These are phyloP conservation scores for Thelonectria rubi DNA, from an alignment of 2,329 filamentous ascomycete genomes.

Conservation along the genomic window DNA sequence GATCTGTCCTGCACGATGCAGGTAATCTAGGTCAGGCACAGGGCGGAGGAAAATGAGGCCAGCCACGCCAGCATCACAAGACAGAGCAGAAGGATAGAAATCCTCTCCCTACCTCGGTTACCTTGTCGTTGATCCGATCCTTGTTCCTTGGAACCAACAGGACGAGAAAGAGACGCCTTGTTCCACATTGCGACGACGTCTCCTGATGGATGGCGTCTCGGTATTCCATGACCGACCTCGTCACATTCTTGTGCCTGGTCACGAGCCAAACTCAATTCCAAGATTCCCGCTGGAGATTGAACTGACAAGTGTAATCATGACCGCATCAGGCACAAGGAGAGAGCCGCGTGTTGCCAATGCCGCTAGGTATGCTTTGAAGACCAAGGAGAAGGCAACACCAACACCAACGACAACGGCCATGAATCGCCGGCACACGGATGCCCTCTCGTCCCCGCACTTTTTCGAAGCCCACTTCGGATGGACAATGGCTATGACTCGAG, in stretches of 20 bases:
- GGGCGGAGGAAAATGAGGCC: slow-evolving; percentile 6
- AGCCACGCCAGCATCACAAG: slow-evolving; percentile 1
- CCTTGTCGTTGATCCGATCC: neutral
- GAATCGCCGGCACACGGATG: neutral
- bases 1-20: neutral
- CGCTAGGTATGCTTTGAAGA: neutral
- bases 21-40: slow-evolving; percentile 2
- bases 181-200: slow-evolving; percentile 6
- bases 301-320: slow-evolving; percentile 1
- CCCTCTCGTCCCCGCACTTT: neutral
- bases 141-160: neutral
- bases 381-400: neutral
- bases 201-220: slow-evolving; percentile 1
- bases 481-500: too few relatives aligned
- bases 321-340: neutral
- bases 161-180: neutral
- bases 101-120: neutral
- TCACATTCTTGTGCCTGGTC: slow-evolving; percentile 12
- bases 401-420: neutral
- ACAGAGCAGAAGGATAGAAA: slow-evolving; percentile 1
- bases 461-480: neutral
- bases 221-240: neutral
- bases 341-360: slow-evolving; percentile 1
- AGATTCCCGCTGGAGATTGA: neutral
- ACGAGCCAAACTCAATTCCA: neutral